Evolutionary conservation across 2,329 filamentous ascomycete species (phyloP).

Genomic region (Phialocephala subalpina): DNA sequence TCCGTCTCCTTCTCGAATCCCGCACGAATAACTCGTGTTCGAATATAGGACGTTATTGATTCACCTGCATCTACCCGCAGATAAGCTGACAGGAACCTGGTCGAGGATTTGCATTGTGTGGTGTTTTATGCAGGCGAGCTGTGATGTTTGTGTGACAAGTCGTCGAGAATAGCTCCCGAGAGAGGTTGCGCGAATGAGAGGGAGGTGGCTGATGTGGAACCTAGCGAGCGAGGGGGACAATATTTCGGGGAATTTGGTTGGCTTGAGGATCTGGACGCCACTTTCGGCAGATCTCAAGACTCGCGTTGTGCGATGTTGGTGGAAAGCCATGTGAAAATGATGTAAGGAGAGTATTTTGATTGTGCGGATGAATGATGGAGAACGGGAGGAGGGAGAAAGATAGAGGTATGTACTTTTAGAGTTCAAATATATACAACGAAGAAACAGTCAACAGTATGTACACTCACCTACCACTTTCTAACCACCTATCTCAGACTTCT

Average conservation of each 20-base stretch:
- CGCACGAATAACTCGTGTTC: background rate
- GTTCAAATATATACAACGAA: background rate
- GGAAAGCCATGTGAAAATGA: too few species aligned
- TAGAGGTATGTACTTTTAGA: background rate
- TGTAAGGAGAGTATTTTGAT: too few species aligned
- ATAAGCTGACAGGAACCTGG: background rate
- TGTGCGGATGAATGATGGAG: too few species aligned
- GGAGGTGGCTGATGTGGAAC: background rate
- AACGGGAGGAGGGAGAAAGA: background rate
- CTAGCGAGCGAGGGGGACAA: too few species aligned
- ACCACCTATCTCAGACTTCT: background rate
- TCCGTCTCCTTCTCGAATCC: background rate
- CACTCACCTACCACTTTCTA: background rate
- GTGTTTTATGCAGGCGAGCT: background rate
- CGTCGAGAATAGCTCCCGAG: background rate
- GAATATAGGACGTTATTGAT: slow-evolving; percentile 5
- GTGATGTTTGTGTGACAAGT: slow-evolving; percentile 8
- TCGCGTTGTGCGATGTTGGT: too few species aligned
- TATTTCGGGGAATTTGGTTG: too few species aligned
- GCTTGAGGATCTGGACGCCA: too few species aligned
- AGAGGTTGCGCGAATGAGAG: background rate
- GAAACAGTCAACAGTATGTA: background rate
- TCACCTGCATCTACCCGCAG: background rate
- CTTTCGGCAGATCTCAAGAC: too few species aligned
- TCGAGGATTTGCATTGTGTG: background rate